Evolutionary conservation across 148 eudicot species (phyloP).

Genomic region (Vaccinium corymbosum): DNA sequence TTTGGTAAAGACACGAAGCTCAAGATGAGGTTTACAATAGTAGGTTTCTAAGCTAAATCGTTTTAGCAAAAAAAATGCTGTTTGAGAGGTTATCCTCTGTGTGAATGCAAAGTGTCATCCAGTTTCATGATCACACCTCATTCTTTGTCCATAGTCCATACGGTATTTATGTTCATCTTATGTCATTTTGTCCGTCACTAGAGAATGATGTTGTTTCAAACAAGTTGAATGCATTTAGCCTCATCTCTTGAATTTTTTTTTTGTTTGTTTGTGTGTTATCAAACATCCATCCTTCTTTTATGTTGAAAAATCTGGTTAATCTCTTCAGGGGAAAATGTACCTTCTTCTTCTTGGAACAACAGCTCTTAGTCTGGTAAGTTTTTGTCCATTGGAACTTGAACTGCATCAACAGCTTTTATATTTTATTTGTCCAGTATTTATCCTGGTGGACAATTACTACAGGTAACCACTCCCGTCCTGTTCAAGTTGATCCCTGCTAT

Average conservation of each 20-base stretch:
- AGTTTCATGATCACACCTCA: neutral
- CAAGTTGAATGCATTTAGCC: neutral
- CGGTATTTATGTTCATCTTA: neutral
- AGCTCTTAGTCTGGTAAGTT: conserved; percentile 88
- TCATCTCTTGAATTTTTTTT: neutral
- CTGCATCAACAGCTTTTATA: neutral
- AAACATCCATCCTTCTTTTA: neutral
- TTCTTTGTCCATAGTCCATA: neutral
- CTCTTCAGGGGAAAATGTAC: conserved; percentile 81
- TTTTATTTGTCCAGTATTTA: neutral
- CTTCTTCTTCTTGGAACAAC: conserved; percentile 97
- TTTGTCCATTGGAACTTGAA: conserved; percentile 4
- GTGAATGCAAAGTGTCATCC: neutral
- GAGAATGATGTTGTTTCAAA: neutral
- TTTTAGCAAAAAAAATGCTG: neutral
- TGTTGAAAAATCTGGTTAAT: conserved; percentile 7
- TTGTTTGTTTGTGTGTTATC: neutral
- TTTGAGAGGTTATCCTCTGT: neutral
- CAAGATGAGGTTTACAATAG: neutral
- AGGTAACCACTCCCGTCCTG: conserved; percentile 92
- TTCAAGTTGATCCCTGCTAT: conserved; percentile 93
- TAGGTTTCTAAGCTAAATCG: neutral
- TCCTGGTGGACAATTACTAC: conserved; percentile 23
- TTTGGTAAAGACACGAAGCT: neutral
- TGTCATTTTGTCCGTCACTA: neutral